These are phyloP conservation scores for Opeltia flavorubescens DNA, from an alignment of 495 filamentous ascomycete species.

Conservation along the genomic window DNA sequence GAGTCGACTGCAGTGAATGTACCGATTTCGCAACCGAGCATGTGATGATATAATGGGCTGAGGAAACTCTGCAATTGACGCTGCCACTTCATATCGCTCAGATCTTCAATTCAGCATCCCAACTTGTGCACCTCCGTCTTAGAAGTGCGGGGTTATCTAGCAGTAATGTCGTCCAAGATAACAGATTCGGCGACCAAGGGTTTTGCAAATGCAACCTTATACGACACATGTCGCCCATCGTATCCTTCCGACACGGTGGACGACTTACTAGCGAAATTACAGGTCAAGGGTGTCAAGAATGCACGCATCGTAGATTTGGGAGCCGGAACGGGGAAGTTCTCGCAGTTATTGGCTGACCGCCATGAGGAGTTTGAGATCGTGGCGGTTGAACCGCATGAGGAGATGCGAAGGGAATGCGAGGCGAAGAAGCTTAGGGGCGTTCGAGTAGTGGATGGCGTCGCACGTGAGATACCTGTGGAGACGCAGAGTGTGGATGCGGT, in stretches of 20 bases:
- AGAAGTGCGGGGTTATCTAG: no score
- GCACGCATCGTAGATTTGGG: constrained; percentile 46
- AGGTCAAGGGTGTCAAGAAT: constrained; percentile 24
- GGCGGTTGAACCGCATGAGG: constrained; percentile 48
- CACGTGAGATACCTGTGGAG: constrained; percentile 36
- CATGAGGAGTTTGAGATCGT: constrained; percentile 38
- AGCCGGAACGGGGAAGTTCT: constrained; percentile 55
- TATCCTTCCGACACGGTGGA: constrained; percentile 42
- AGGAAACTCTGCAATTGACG: no score
- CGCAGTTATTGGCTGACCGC: constrained; percentile 37
- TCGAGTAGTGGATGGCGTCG: constrained; percentile 36
- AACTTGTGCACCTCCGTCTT: no score
- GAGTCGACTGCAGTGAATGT: no score
- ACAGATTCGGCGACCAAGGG: no score
- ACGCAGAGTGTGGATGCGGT: constrained; percentile 46
- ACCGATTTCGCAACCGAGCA: no score
- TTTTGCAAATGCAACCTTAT: constrained; percentile 40
- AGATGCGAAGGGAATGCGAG: constrained; percentile 41
- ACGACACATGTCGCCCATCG: constrained; percentile 48
- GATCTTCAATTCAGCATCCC: no score
- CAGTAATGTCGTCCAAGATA: no score
- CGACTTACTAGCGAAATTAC: constrained; percentile 33
- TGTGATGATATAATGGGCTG: no score
- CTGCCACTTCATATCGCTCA: no score
- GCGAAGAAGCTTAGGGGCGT: constrained; percentile 38